These are phyloP conservation scores for Cystobasidiaceae sp. DNA, from an alignment of 1,284 basidiomycete species.

Conservation along the genomic window DNA sequence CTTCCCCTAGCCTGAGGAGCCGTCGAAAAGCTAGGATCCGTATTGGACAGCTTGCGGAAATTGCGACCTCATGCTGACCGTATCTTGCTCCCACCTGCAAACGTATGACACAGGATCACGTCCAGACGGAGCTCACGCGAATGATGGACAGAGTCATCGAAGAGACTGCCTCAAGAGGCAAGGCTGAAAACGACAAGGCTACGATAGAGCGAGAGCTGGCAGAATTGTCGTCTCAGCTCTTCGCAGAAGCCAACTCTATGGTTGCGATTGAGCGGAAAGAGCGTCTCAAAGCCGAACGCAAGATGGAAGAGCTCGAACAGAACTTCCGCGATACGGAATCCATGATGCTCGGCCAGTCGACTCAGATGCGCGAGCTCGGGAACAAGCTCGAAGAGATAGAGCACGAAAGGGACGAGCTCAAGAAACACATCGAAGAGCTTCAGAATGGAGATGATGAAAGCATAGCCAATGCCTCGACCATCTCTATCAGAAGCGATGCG, in stretches of 20 bases:
- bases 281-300: slow-evolving; percentile 69
- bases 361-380: slow-evolving; percentile 33
- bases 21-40: background rate
- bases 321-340: slow-evolving; percentile 35
- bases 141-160: slow-evolving; percentile 92
- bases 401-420: slow-evolving; percentile 21
- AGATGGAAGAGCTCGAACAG: slow-evolving; percentile 69
- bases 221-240: slow-evolving; percentile 73
- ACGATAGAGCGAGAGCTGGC: slow-evolving; percentile 76
- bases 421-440: slow-evolving; percentile 15
- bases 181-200: slow-evolving; percentile 72
- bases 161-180: slow-evolving; percentile 82
- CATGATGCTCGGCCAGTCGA: slow-evolving; percentile 25
- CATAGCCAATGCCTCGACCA: slow-evolving; percentile 2
- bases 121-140: slow-evolving; percentile 83
- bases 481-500: slow-evolving; percentile 7
- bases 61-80: background rate
- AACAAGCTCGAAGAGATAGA: slow-evolving; percentile 28
- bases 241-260: slow-evolving; percentile 51
- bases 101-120: slow-evolving; percentile 59
- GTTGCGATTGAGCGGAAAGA: slow-evolving; percentile 79
- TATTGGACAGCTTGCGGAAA: background rate
- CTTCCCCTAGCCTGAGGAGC: too few relatives aligned
- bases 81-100: background rate
- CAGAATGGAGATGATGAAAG: background rate